These are phyloP conservation scores for Sphaerulina vaccinii DNA, from an alignment of 2,329 filamentous ascomycete genomes.

Conservation along the genomic window DNA sequence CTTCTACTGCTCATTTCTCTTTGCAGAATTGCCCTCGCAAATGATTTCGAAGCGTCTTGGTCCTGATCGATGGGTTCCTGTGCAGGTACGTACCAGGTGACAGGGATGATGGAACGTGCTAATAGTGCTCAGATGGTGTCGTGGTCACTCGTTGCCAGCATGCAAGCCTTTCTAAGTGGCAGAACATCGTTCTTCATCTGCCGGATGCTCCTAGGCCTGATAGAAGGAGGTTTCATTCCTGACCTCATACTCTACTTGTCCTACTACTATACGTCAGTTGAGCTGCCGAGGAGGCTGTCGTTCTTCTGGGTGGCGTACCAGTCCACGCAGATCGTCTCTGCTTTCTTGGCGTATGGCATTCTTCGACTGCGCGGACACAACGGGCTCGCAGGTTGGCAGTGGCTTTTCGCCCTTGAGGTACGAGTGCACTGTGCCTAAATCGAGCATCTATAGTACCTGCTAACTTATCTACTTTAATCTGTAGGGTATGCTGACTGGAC, in stretches of 20 bases:
- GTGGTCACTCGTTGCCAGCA: conserved; percentile 46
- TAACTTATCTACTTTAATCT: too few species aligned
- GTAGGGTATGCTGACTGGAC: conserved; percentile 55
- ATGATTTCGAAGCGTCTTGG: conserved; percentile 48
- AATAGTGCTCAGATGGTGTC: conserved; percentile 38
- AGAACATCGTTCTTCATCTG: conserved; percentile 41
- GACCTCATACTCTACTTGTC: conserved; percentile 67
- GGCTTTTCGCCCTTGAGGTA: conserved; percentile 61
- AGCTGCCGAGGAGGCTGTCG: conserved; percentile 66
- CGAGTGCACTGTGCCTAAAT: too few species aligned
- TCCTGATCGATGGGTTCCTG: conserved; percentile 47
- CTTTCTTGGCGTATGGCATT: conserved; percentile 58
- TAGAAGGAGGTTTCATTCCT: conserved; percentile 57
- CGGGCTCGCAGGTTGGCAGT: conserved; percentile 55
- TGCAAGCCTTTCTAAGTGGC: conserved; percentile 37
- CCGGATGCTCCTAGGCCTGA: conserved; percentile 42
- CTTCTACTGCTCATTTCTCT: conserved; percentile 81
- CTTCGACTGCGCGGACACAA: conserved; percentile 47
- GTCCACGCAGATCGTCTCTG: conserved; percentile 55
- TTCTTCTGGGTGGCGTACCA: conserved; percentile 69
- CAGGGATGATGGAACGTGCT: too few species aligned
- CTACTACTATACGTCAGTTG: conserved; percentile 72
- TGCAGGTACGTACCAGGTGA: conserved; percentile 27
- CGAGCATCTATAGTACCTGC: too few species aligned
- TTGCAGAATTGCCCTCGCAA: conserved; percentile 40